phyloP scores from a whole-genome alignment of 1,284 basidiomycete species.

The Gymnopus androsaceus region DNA sequence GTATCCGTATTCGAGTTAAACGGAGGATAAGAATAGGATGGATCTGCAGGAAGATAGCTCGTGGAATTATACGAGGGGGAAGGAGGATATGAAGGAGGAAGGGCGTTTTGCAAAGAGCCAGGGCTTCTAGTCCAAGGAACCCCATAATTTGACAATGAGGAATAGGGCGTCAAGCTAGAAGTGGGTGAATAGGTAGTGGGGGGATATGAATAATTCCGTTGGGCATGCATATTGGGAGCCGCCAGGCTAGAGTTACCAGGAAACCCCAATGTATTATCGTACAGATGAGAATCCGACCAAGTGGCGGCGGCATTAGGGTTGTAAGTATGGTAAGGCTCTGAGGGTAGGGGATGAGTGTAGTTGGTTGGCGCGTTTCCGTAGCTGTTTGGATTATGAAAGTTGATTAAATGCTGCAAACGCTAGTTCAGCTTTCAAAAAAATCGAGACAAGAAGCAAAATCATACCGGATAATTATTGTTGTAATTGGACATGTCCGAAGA shows the following conservation, averaged over 20 bases:
- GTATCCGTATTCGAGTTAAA: neutral
- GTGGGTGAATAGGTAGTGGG: neutral
- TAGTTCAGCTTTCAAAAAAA: neutral
- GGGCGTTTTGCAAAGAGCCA: neutral
- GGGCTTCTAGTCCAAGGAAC: neutral
- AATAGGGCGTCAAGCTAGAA: neutral
- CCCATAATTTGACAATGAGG: neutral
- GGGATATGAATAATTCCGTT: constrained; percentile 1
- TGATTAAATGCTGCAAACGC: neutral
- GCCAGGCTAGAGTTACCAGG: neutral
- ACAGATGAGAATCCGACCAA: neutral
- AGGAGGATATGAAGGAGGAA: constrained; percentile 5
- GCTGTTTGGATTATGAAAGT: neutral
- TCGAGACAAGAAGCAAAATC: neutral
- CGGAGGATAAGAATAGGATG: too few relatives aligned
- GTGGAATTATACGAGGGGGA: neutral
- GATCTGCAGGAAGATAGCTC: neutral
- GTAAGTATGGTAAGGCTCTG: neutral
- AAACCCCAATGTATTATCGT: neutral
- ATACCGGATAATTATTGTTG: constrained; percentile 4
- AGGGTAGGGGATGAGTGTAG: neutral
- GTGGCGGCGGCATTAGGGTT: neutral
- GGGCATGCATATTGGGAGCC: neutral
- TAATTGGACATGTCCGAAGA: constrained; percentile 8
- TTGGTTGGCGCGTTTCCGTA: neutral